Conservation (phyloP, 192 early-diverging fungal species). For the Rhizoclosmatium globosum region DNA sequence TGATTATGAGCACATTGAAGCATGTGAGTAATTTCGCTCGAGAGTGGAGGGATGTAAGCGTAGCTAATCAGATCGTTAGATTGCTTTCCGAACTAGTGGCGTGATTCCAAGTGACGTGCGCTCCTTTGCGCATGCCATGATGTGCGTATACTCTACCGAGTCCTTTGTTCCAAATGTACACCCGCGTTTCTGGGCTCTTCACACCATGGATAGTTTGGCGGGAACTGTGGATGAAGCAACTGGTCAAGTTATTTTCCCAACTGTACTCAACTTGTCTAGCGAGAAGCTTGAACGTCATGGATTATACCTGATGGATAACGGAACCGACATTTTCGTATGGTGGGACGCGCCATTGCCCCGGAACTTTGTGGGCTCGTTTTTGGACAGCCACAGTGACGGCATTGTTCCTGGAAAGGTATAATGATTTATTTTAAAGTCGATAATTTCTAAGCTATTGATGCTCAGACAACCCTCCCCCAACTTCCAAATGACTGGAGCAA, state of each 20-base stretch:
- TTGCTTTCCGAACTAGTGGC: slow-evolving; percentile 53
- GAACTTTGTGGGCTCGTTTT: slow-evolving; percentile 80
- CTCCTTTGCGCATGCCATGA: slow-evolving; percentile 78
- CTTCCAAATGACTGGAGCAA: slow-evolving; percentile 78
- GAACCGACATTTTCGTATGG: slow-evolving; percentile 87
- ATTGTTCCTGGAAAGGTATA: slow-evolving; percentile 80
- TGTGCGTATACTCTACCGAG: slow-evolving; percentile 86
- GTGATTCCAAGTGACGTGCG: slow-evolving; percentile 80
- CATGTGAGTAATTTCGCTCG: slow-evolving; percentile 60
- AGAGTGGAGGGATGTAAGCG: slow-evolving; percentile 14
- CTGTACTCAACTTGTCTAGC: slow-evolving; percentile 78
- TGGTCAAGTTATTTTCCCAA: slow-evolving; percentile 71
- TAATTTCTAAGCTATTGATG: background rate
- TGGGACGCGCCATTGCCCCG: slow-evolving; percentile 82
- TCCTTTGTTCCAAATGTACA: slow-evolving; percentile 73
- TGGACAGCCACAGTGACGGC: slow-evolving; percentile 73
- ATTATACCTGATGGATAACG: slow-evolving; percentile 86
- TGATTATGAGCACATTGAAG: slow-evolving; percentile 85
- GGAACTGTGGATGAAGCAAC: slow-evolving; percentile 63
- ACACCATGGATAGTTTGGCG: slow-evolving; percentile 67
- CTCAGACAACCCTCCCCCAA: slow-evolving; percentile 70
- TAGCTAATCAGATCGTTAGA: slow-evolving; percentile 40
- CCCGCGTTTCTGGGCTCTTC: slow-evolving; percentile 85
- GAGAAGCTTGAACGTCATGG: slow-evolving; percentile 88
- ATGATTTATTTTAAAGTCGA: background rate